A percentile compares a stretch with the other conserved stretches of the same genome.
Conservation (phyloP, 257 asterid genomes). For the Ligustrum vulgare region DNA sequence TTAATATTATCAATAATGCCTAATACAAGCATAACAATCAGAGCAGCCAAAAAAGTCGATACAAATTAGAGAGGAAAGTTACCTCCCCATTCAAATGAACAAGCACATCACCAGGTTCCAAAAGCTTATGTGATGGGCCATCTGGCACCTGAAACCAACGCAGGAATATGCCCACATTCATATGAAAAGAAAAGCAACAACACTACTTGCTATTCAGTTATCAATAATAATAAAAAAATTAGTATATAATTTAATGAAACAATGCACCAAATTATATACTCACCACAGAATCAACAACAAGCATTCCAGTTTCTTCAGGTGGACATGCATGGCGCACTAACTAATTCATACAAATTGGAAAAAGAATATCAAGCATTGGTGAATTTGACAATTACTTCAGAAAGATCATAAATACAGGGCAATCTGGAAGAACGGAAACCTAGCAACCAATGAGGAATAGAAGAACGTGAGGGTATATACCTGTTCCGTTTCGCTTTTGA, state of each 20-base stretch:
- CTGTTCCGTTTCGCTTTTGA: conserved; percentile 84
- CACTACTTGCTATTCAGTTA: conserved; percentile 7
- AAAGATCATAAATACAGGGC: conserved; percentile 17
- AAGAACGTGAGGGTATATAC: conserved; percentile 33
- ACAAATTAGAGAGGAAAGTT: conserved; percentile 20
- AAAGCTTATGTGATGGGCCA: conserved; percentile 87
- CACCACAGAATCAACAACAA: conserved; percentile 96
- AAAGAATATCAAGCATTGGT: conserved; percentile 10
- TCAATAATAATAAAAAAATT: neutral
- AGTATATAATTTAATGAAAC: conserved; percentile 1
- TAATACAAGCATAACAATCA: conserved; percentile 7
- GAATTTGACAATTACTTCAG: conserved; percentile 6
- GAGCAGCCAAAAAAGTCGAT: conserved; percentile 4
- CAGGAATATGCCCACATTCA: conserved; percentile 21
- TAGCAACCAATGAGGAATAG: conserved; percentile 15
- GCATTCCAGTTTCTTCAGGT: conserved; percentile 98
- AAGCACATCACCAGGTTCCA: conserved; percentile 99
- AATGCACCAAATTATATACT: conserved; percentile 34
- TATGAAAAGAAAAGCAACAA: conserved; percentile 16
- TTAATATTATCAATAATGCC: conserved; percentile 6
- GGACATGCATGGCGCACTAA: conserved; percentile 88
- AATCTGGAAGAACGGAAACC: conserved; percentile 7
- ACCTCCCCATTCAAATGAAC: conserved; percentile 94
- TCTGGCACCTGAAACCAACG: conserved; percentile 77
- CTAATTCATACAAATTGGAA: conserved; percentile 42